Conservation (phyloP, 2,329 filamentous ascomycete genomes). For the Niveomyces coronatus region DNA sequence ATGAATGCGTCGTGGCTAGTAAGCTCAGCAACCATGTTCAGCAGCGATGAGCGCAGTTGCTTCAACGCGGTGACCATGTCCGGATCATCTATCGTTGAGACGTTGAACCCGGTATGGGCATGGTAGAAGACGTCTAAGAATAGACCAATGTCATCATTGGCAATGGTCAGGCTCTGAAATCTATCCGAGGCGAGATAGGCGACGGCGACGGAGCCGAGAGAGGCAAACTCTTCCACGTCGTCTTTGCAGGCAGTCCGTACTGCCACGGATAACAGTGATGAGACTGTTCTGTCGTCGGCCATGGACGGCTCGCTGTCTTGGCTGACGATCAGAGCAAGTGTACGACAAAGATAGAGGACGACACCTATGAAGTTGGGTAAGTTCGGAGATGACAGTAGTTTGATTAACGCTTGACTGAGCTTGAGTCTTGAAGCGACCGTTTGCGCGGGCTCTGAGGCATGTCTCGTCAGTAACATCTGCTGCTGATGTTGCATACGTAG, state of each 20-base stretch:
- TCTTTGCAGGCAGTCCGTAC: constrained; percentile 26
- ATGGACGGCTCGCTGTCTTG: constrained; percentile 39
- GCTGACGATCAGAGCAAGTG: constrained; percentile 41
- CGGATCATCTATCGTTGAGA: constrained; percentile 32
- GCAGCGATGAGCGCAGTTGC: constrained; percentile 38
- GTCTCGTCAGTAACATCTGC: neutral
- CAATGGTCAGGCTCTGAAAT: constrained; percentile 40
- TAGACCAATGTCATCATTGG: constrained; percentile 25
- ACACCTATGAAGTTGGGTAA: constrained; percentile 31
- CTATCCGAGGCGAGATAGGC: constrained; percentile 44
- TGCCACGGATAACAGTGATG: constrained; percentile 40
- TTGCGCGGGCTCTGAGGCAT: constrained; percentile 43
- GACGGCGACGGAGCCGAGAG: constrained; percentile 40
- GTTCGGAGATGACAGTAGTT: constrained; percentile 36
- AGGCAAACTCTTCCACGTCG: constrained; percentile 45
- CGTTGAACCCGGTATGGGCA: constrained; percentile 33
- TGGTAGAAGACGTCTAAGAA: constrained; percentile 40
- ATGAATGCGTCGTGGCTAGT: constrained; percentile 40
- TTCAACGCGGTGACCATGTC: constrained; percentile 34
- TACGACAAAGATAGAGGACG: constrained; percentile 44
- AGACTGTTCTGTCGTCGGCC: constrained; percentile 36
- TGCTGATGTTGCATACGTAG: no score
- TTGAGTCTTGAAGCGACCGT: constrained; percentile 40
- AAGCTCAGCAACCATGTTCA: constrained; percentile 41
- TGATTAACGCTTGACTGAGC: constrained; percentile 39